Base-by-base conservation (phyloP, 768 basidiomycete genomes). In the Lactarius deliciosus region DNA sequence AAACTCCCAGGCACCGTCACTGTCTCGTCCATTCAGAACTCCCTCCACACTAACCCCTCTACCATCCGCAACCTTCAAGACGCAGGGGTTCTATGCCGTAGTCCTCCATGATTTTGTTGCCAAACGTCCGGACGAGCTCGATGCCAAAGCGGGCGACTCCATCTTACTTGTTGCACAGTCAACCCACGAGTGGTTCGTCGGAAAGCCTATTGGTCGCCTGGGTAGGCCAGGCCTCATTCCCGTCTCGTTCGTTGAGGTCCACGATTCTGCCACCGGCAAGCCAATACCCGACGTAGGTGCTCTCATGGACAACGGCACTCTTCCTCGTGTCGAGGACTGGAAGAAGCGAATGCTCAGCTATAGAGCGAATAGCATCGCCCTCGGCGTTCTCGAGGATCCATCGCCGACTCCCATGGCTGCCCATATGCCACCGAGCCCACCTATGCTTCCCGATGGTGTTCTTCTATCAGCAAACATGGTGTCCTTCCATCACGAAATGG, bases 161-260 rank as follows among this genome's bases (percentile, higher is more conserved):
- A 92, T 99, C 74, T 91, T 96, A 20, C 93, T 99, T 66, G 97
- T 98, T 64, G 97, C 97, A 0, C 97, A 98, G 76, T 98, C 96
- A n/a, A 98, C 98, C 74, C 93, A 94, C 70, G 97, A 99, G 76
- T 99, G 97, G 97, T 98, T 98, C 76, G 97, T 99, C 57, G 97
- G 96, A 34, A 99, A 99, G 78, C 94, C 96, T 16, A 99, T 99
- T 73, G 94, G 95, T 47, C 84, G 87, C 62, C 85, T 99, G 25
- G 96, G 97, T 36, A 90, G 95, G 62, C 97, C 97, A 0, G 97
- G 97, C 59, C 84, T 99, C 64, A 98, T 99, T 65, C 97, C 97
- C 9, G 96, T 94, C 60, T 88, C 96, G 2, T 98, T 98, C 75
- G 96, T 99, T 71, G 90, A 98, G 77, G 90, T 98, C 57, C 91